A percentile compares a stretch with the other conserved stretches of the same genome.
Evolutionary conservation across 2,329 filamentous ascomycete species (phyloP).

Genomic region (Lecanosticta acicola): DNA sequence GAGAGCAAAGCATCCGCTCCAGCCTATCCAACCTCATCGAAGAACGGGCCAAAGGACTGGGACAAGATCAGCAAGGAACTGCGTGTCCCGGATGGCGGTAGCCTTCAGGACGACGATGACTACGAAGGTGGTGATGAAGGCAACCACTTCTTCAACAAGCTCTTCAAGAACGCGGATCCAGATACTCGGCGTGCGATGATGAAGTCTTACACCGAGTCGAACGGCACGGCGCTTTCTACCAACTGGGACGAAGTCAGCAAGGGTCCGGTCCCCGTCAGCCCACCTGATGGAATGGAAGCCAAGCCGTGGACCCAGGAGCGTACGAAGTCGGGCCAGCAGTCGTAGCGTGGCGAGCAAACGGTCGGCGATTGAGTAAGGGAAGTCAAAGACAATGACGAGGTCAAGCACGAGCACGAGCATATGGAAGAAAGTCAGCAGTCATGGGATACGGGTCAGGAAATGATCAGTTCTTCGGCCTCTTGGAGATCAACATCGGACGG

Average conservation of each 20-base stretch:
- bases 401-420: no score
- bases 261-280: constrained; percentile 63
- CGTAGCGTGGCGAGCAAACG: no score
- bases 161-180: constrained; percentile 74
- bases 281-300: constrained; percentile 71
- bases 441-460: no score
- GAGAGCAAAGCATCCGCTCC: constrained; percentile 39
- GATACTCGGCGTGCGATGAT: constrained; percentile 92
- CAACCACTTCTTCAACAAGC: constrained; percentile 64
- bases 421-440: no score
- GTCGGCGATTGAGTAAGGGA: no score
- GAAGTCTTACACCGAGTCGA: constrained; percentile 93
- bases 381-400: no score
- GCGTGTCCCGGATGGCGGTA: constrained; percentile 25
- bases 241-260: constrained; percentile 79
- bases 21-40: constrained; percentile 80
- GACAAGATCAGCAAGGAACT: constrained; percentile 63
- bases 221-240: constrained; percentile 86
- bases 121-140: constrained; percentile 49
- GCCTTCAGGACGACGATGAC: constrained; percentile 20
- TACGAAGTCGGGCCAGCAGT: no score
- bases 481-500: no score
- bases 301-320: constrained; percentile 58
- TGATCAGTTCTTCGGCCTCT: no score
- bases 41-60: constrained; percentile 82